phyloP scores from a whole-genome alignment of 176 grass and related monocot species.

The Coix lacrymajobi region DNA sequence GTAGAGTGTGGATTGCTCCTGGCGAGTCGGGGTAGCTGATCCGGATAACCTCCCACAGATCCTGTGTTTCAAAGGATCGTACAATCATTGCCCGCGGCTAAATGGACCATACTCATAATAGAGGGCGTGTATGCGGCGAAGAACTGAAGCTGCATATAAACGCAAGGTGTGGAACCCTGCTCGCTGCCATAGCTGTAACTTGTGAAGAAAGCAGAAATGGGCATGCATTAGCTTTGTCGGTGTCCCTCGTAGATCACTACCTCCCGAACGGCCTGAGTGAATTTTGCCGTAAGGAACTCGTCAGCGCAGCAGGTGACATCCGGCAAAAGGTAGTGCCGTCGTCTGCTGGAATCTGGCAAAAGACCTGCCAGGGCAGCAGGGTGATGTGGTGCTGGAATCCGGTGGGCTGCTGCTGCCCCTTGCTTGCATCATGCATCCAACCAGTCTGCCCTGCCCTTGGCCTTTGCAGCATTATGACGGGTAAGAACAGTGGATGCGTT shows the following conservation, averaged over 20 bases:
- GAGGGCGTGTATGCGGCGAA: neutral
- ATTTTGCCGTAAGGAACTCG: neutral
- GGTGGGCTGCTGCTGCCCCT: neutral
- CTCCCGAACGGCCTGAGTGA: neutral
- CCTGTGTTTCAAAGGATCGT: neutral
- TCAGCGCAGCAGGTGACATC: neutral
- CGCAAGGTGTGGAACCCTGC: neutral
- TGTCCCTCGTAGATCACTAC: neutral
- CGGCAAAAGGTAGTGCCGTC: constrained; percentile 5
- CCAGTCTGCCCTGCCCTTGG: neutral
- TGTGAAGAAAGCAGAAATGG: neutral
- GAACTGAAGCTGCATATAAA: constrained; percentile 1
- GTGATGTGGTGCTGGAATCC: neutral
- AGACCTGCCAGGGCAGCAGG: neutral
- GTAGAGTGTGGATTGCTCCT: constrained; percentile 73
- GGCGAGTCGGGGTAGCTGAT: constrained; percentile 30
- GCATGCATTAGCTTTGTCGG: neutral
- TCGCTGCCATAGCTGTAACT: neutral
- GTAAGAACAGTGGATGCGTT: neutral
- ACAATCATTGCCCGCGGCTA: neutral
- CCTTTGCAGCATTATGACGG: neutral
- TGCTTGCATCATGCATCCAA: neutral
- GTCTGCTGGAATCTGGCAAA: neutral
- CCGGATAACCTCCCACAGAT: neutral
- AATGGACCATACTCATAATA: neutral